Base-by-base conservation (phyloP, 2,329 filamentous ascomycete genomes). In the Colletotrichum sp. region DNA sequence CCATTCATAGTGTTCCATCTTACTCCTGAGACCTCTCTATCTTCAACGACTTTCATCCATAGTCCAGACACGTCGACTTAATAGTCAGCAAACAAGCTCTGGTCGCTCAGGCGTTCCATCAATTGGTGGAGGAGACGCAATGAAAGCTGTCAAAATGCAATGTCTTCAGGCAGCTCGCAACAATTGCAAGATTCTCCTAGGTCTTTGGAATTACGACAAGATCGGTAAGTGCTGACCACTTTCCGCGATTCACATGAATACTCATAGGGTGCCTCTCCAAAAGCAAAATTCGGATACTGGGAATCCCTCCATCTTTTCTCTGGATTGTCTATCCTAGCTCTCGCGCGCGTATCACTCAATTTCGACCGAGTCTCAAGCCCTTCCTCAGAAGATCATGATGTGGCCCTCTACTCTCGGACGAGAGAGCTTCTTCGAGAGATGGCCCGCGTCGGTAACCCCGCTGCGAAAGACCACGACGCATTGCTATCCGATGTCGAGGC, bases 231-330 rank as follows among this genome's bases (percentile, higher is more conserved):
- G 7, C 30, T 13, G 14, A 7, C 16, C 3, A 6, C 4, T 0
- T 1, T 28, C 16, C 1, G 9, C 34, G 34, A 13, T 61, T 14
- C 21, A 1, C 21, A 4, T 4, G 8, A 24, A 2, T 14, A 3
- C 30, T 48, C 3, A 63, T 7, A 21, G 1, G 1, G 3, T 18
- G 7, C 14, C 9, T 26, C 18, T 0, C 9, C n/a, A 14, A 52
- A 13, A 78, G 79, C 78, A 2, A 78, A 78, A 36, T 80, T 78
- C 18, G 78, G 79, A 7, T 80, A 79, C 28, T 81, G 78, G 77
- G 77, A 80, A 24, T 78, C 78, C 1, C 75, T 80, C 12, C 79
- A 80, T 34, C 74, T 81, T 5, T 80, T 81, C 62, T 80, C 80
- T 1, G 68, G 77, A 56, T 62, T 80, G 0, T 76, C 76, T 10